These are phyloP conservation scores for Taxawa tesnikishii DNA, from an alignment of 2,329 filamentous ascomycete species.

Conservation along the genomic window DNA sequence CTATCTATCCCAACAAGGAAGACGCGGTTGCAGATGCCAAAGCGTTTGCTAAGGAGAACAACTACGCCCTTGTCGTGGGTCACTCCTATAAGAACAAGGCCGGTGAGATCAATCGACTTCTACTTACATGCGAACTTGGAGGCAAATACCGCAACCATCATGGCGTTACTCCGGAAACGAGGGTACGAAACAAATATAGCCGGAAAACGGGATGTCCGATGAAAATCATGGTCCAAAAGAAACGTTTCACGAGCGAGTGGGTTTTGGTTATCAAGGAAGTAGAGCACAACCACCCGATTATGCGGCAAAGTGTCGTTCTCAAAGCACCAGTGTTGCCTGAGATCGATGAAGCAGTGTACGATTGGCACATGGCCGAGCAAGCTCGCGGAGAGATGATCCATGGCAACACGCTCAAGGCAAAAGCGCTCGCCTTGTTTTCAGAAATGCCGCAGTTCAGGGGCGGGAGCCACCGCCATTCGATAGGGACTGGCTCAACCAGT, in stretches of 20 bases:
- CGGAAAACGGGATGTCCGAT: constrained; percentile 12
- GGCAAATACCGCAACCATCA: constrained; percentile 11
- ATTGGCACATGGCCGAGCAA: constrained; percentile 11
- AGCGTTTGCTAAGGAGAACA: constrained; percentile 9
- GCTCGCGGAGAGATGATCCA: constrained; percentile 9
- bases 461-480: constrained; percentile 9
- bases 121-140: constrained; percentile 11
- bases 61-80: constrained; percentile 11
- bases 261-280: constrained; percentile 9
- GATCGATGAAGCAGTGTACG: constrained; percentile 10
- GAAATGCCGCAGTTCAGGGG: constrained; percentile 11
- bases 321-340: constrained; percentile 9
- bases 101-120: constrained; percentile 8
- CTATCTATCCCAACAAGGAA: constrained; percentile 8
- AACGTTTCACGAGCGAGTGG: constrained; percentile 10
- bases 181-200: constrained; percentile 11
- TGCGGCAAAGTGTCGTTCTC: constrained; percentile 4
- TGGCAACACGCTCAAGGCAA: constrained; percentile 12
- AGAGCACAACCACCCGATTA: constrained; percentile 11
- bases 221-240: constrained; percentile 10
- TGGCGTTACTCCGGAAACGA: constrained; percentile 9
- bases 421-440: constrained; percentile 10
- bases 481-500: constrained; percentile 11
- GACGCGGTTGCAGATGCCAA: constrained; percentile 10
- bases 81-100: constrained; percentile 11